These are phyloP conservation scores for Luffa aegyptiaca DNA, from an alignment of 306 rosid genomes.

Conservation along the genomic window DNA sequence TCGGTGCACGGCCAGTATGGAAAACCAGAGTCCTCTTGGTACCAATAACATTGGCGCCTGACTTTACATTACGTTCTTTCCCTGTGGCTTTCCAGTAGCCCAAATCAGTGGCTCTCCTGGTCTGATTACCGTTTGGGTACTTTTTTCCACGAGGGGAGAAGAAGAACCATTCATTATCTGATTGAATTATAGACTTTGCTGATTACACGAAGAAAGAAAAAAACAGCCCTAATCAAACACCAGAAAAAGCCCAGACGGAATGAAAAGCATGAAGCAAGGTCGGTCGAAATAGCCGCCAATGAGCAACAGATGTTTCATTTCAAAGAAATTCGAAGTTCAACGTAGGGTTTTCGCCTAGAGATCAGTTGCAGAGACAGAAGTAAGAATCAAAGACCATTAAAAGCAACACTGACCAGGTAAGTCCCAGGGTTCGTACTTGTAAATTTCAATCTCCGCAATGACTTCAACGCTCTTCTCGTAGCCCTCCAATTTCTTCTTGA, in stretches of 20 bases:
- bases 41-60: conserved; percentile 55
- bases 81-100: conserved; percentile 99
- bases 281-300: too few species aligned
- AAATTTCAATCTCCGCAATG: conserved; percentile 65
- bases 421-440: conserved; percentile 88
- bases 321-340: neutral
- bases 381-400: neutral
- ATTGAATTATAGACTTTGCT: conserved; percentile 63
- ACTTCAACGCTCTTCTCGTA: conserved; percentile 52
- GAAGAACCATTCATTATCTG: conserved; percentile 91
- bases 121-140: conserved; percentile 91
- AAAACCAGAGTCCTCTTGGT: conserved; percentile 88
- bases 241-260: neutral
- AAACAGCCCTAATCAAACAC: neutral
- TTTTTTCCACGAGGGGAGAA: conserved; percentile 90
- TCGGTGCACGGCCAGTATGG: conserved; percentile 90
- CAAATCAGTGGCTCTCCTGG: conserved; percentile 71
- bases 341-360: neutral
- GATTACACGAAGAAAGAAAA: neutral
- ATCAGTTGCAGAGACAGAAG: neutral
- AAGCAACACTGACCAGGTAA: conserved; percentile 46
- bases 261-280: neutral
- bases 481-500: conserved; percentile 57
- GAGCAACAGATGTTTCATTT: neutral
- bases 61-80: conserved; percentile 79